phyloP scores from a whole-genome alignment of 1,284 basidiomycete genomes.

The Acaromyces ingoldii region DNA sequence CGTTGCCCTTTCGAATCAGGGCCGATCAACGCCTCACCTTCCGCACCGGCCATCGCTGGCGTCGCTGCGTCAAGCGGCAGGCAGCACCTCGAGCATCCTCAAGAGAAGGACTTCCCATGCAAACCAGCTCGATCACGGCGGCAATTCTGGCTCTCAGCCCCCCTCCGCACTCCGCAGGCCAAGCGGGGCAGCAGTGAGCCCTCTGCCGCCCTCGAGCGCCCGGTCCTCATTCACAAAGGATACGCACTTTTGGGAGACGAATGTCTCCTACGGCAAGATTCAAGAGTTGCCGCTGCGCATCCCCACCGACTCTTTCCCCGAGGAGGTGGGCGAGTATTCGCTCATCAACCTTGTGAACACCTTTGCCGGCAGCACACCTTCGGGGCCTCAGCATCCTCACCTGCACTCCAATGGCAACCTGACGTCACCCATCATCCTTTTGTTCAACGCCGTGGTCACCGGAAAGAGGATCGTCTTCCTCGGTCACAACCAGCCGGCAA shows the following conservation, averaged over 20 bases:
- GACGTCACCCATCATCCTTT: constrained; percentile 86
- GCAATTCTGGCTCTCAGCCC: neutral
- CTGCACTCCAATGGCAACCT: constrained; percentile 83
- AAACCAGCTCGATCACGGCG: neutral
- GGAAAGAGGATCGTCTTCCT: constrained; percentile 91
- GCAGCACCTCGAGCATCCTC: neutral
- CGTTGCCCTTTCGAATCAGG: neutral
- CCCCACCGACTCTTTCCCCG: constrained; percentile 54
- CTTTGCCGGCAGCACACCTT: constrained; percentile 65
- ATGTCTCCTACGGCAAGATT: constrained; percentile 61
- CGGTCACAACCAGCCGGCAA: constrained; percentile 69
- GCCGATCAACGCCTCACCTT: neutral
- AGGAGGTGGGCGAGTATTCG: constrained; percentile 97
- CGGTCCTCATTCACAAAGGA: constrained; percentile 57
- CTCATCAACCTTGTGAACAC: constrained; percentile 82
- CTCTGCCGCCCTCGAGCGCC: neutral
- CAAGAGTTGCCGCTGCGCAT: constrained; percentile 27
- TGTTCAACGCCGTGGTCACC: constrained; percentile 90
- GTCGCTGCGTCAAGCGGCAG: constrained; percentile 12
- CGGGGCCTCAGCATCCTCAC: constrained; percentile 79
- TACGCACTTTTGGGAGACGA: constrained; percentile 86
- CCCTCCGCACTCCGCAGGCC: neutral
- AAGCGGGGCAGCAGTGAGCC: neutral
- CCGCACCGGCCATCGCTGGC: constrained; percentile 53
- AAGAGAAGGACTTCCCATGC: neutral